Percentiles rank a stretch among this genome's conserved stretches.
These are phyloP conservation scores for Pseudogymnoascus sp. DNA, from an alignment of 2,329 filamentous ascomycete species.

Conservation along the genomic window DNA sequence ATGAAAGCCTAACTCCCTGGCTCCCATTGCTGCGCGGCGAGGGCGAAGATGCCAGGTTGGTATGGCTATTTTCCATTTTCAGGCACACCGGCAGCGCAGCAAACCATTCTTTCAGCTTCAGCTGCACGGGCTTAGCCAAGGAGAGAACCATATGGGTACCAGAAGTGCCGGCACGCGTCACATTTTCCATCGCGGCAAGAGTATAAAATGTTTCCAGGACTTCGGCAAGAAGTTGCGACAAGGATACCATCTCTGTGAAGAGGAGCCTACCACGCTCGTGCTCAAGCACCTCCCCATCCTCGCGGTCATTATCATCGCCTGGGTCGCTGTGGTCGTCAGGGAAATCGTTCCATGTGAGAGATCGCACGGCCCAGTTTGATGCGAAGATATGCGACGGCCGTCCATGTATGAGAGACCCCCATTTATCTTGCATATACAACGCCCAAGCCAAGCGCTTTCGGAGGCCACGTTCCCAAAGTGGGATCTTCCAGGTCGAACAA, in stretches of 20 bases:
- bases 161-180: conserved; percentile 56
- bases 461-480: conserved; percentile 76
- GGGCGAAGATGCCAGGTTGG: conserved; percentile 32
- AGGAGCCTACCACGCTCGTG: conserved; percentile 60
- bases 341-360: conserved; percentile 60
- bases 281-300: conserved; percentile 40
- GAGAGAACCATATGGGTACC: conserved; percentile 66
- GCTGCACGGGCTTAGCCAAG: conserved; percentile 71
- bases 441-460: conserved; percentile 85
- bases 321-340: conserved; percentile 63
- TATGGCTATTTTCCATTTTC: conserved; percentile 51
- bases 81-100: conserved; percentile 50
- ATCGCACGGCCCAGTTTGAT: conserved; percentile 67
- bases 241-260: conserved; percentile 66
- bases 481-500: conserved; percentile 79
- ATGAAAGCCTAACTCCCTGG: conserved; percentile 38
- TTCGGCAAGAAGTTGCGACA: conserved; percentile 68
- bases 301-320: conserved; percentile 45
- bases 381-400: conserved; percentile 67
- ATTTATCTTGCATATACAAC: conserved; percentile 90
- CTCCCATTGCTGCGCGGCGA: conserved; percentile 27
- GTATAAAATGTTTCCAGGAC: conserved; percentile 80
- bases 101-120: conserved; percentile 79
- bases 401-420: conserved; percentile 78
- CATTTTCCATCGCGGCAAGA: conserved; percentile 63